A percentile compares a stretch with the other conserved stretches of the same genome.
phyloP scores from a whole-genome alignment of 768 basidiomycete species.

The Psilocybe subaeruginosa region DNA sequence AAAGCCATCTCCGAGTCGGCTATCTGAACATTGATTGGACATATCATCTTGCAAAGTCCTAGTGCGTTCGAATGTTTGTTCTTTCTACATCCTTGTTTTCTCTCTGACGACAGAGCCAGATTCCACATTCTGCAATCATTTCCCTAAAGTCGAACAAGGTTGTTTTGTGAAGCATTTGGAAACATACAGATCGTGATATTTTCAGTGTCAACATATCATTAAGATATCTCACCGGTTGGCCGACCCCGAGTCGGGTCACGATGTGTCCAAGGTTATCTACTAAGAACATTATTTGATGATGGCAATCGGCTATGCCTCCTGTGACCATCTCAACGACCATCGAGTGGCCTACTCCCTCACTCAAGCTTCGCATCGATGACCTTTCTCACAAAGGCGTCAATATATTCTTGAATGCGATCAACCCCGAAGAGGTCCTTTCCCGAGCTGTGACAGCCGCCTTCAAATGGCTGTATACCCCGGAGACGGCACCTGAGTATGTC shows the following conservation, averaged over 20 bases:
- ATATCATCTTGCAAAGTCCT: too few relatives aligned
- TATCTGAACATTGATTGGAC: too few relatives aligned
- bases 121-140: too few relatives aligned
- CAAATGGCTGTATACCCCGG: slow-evolving; percentile 41
- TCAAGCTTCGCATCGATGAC: slow-evolving; percentile 59
- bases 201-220: too few relatives aligned
- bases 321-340: not conserved
- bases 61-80: too few relatives aligned
- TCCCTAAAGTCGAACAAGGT: too few relatives aligned
- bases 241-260: not conserved
- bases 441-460: slow-evolving; percentile 52
- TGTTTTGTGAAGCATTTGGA: too few relatives aligned
- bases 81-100: not conserved
- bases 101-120: not conserved
- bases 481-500: slow-evolving; percentile 37
- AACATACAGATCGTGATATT: too few relatives aligned
- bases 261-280: not conserved
- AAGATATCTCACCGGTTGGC: too few relatives aligned
- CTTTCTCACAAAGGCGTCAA: slow-evolving; percentile 56
- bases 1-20: too few relatives aligned
- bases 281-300: not conserved
- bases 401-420: slow-evolving; percentile 54
- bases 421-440: slow-evolving; percentile 40
- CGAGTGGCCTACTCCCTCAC: slow-evolving; percentile 54
- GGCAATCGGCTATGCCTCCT: not conserved